Percentiles rank a stretch among this genome's conserved stretches.
phyloP scores from a whole-genome alignment of 2,329 filamentous ascomycete species.

The Neofusicoccum sp. region DNA sequence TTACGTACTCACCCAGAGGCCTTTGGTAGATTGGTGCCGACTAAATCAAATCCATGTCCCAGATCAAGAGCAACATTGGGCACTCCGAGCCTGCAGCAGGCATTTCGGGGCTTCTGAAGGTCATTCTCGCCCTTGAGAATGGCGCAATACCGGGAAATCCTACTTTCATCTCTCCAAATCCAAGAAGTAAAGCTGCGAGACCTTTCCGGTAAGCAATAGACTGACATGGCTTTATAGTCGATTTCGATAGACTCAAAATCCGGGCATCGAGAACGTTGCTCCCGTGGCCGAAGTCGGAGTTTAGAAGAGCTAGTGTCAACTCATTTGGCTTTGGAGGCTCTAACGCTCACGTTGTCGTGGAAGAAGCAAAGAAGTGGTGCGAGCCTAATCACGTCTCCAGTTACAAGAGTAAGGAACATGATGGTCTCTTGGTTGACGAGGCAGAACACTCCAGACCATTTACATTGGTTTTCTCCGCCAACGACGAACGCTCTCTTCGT shows the following conservation, averaged over 20 bases:
- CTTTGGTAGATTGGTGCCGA: neutral
- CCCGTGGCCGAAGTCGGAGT: conserved; percentile 24
- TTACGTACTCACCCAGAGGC: neutral
- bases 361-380: conserved; percentile 17
- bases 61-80: conserved; percentile 35
- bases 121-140: conserved; percentile 30
- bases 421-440: conserved; percentile 16
- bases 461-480: conserved; percentile 19
- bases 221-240: neutral
- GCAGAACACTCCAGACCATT: neutral
- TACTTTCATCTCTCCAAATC: conserved; percentile 3
- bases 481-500: conserved; percentile 17
- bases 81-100: conserved; percentile 34
- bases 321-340: conserved; percentile 31
- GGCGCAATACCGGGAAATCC: conserved; percentile 24
- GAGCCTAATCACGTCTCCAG: neutral
- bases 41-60: neutral
- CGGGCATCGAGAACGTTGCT: neutral
- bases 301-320: conserved; percentile 26
- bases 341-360: conserved; percentile 32
- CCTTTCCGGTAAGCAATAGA: neutral
- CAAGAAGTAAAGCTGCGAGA: neutral
- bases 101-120: conserved; percentile 34
- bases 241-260: conserved; percentile 2
- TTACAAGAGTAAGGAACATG: neutral